Base-by-base conservation (phyloP, 805 yeast species). In the Candida jianshihensis region DNA sequence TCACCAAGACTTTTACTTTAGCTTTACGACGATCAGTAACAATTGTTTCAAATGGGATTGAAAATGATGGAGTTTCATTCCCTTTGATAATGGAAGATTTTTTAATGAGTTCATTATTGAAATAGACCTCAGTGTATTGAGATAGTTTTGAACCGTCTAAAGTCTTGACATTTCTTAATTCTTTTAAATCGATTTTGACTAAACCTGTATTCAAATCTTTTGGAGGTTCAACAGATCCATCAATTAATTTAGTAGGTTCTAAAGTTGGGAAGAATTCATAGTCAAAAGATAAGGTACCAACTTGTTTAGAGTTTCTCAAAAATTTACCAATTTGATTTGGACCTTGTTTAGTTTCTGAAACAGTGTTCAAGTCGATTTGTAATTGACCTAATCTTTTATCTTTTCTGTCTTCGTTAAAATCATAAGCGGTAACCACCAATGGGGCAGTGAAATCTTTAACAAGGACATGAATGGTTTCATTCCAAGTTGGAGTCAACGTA, bases 191-290 rank as follows among this genome's bases (percentile, higher is more conserved):
- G 47, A 90, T 63, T 50, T 78, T 71, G 16, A 81, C 76, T 49
- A 94, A 79, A 70, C 99, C 99, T 13, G 97, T 87, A 62, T 90
- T 90, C 56, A 86, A 74, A 46, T 87, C 96, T 31, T 96, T 96
- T 31, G 94, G 84, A 33, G 94, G 87, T 46, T 78, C 80, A 36
- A 73, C 68, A 3, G 89, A 80, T 34, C 96, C 96, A 59, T 87
- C 96, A 4, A 85, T 73, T 63, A 47, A 67, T 59, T 39, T 75
- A 68, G 61, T 75, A 68, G 63, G 54, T 40, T 63, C 64, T 42
- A 87, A 62, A 12, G 92, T 80, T 28, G 95, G 92, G 70, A 78
- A 78, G 64, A 72, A 84, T 44, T 76, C 75, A 48, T 84, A 68
- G 43, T 84, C 88, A 56, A 78, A 85, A 6, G 59, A 60, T 30